A percentile compares a stretch with the other conserved stretches of the same genome.
phyloP scores from a whole-genome alignment of 1,284 basidiomycete genomes.

The Ganoderma sinense region DNA sequence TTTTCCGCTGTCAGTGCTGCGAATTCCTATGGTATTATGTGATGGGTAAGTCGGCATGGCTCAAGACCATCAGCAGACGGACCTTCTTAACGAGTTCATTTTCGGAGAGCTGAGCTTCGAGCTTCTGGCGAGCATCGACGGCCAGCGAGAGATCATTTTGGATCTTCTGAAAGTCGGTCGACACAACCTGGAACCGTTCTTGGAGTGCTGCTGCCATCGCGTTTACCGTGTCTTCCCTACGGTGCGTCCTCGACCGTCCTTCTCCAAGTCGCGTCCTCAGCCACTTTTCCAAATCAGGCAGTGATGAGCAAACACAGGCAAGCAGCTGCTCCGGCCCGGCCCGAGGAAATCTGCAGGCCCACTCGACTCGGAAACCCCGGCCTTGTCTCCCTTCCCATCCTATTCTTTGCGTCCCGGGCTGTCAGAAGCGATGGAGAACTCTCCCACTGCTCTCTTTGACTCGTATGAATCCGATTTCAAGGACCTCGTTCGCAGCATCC shows the following conservation, averaged over 20 bases:
- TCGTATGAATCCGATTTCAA: conserved; percentile 85
- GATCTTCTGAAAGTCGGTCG: conserved; percentile 81
- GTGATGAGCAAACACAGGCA: conserved; percentile 5
- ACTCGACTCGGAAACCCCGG: too few species aligned
- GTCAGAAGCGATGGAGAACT: conserved; percentile 70
- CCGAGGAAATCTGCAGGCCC: too few species aligned
- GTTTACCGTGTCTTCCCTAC: not conserved
- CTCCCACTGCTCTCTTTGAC: conserved; percentile 82
- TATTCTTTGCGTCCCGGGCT: not conserved
- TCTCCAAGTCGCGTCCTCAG: not conserved
- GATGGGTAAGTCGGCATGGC: not conserved
- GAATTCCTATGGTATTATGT: conserved; percentile 74
- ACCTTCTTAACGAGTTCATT: conserved; percentile 95
- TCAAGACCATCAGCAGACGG: not conserved
- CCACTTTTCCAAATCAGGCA: not conserved
- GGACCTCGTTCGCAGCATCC: conserved; percentile 73
- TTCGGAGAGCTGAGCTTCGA: conserved; percentile 91
- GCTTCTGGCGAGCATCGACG: conserved; percentile 82
- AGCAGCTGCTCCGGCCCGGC: not conserved
- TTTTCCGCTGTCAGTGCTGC: conserved; percentile 78
- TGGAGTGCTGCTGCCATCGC: conserved; percentile 52
- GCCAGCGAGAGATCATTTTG: conserved; percentile 76
- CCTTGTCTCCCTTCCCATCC: not conserved
- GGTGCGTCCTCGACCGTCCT: not conserved
- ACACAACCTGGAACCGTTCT: conserved; percentile 67